Conservation (phyloP, 805 yeast genomes). For the Metschnikowia corniflorae region DNA sequence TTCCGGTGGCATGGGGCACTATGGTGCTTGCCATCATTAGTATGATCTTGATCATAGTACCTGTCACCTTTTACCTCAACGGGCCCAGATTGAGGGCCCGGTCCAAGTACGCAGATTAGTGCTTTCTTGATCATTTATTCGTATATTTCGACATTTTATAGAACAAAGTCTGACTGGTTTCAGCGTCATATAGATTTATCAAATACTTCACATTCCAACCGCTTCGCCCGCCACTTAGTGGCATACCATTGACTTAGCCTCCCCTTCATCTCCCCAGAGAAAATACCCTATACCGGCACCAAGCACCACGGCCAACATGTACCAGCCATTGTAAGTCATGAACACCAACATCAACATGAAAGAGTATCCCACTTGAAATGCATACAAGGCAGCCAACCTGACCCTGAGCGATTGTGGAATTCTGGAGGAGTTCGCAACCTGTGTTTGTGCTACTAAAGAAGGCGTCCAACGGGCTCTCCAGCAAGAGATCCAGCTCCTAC, state of each 20-base stretch:
- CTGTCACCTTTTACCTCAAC: constrained; percentile 41
- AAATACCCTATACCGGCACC: constrained; percentile 74
- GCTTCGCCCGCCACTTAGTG: constrained; percentile 24
- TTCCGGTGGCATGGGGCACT: constrained; percentile 14
- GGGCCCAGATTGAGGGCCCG: constrained; percentile 46
- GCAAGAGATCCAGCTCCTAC: constrained; percentile 28
- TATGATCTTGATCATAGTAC: constrained; percentile 41
- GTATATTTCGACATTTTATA: too few relatives aligned
- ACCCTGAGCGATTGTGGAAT: constrained; percentile 13
- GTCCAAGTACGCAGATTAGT: constrained; percentile 32
- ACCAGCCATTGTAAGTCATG: constrained; percentile 87
- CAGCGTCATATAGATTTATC: constrained; percentile 1
- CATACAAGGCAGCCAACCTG: constrained; percentile 48
- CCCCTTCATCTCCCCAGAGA: constrained; percentile 45
- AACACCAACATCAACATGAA: constrained; percentile 75
- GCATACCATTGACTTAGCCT: constrained; percentile 28
- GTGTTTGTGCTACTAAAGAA: background rate
- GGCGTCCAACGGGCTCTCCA: constrained; percentile 25
- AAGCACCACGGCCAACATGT: constrained; percentile 65
- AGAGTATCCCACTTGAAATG: constrained; percentile 64
- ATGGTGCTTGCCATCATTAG: constrained; percentile 7
- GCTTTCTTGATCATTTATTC: background rate
- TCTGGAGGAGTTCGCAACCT: background rate
- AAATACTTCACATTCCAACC: too few relatives aligned
- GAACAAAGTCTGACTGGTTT: constrained; percentile 3